Conservation (phyloP, 768 basidiomycete species). For the Suillus sp. region DNA sequence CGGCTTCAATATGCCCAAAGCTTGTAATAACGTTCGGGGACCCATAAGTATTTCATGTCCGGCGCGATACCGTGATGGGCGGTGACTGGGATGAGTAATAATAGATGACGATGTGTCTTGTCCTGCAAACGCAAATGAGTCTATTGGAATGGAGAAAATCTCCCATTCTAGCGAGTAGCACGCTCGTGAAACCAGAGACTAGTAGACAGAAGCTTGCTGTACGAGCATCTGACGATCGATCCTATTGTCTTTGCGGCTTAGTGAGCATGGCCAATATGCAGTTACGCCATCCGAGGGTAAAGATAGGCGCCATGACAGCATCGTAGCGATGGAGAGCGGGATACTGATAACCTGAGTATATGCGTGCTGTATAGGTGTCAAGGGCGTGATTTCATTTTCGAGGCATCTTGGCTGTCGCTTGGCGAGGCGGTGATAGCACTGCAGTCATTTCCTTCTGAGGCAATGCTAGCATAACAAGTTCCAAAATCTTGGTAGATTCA, state of each 20-base stretch:
- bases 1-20: not conserved
- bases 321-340: not conserved
- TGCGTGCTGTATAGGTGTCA: not conserved
- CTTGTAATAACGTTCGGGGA: not conserved
- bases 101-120: too few relatives aligned
- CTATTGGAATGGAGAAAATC: not conserved
- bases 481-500: not conserved
- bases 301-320: not conserved
- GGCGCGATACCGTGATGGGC: not conserved
- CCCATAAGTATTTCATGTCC: not conserved
- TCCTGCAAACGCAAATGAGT: not conserved
- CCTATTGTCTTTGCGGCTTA: not conserved
- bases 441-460: not conserved
- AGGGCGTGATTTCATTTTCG: not conserved
- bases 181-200: not conserved
- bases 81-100: not conserved
- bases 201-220: not conserved
- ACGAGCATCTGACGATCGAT: not conserved
- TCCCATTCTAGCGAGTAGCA: not conserved
- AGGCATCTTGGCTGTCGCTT: not conserved
- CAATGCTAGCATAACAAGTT: not conserved
- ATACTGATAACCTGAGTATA: not conserved
- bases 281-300: not conserved
- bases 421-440: not conserved
- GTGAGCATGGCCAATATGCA: not conserved